Percentiles rank a stretch among this genome's conserved stretches.
Evolutionary conservation across 345 rosid genomes (phyloP).

Genomic region (Capsella bursapastoris): DNA sequence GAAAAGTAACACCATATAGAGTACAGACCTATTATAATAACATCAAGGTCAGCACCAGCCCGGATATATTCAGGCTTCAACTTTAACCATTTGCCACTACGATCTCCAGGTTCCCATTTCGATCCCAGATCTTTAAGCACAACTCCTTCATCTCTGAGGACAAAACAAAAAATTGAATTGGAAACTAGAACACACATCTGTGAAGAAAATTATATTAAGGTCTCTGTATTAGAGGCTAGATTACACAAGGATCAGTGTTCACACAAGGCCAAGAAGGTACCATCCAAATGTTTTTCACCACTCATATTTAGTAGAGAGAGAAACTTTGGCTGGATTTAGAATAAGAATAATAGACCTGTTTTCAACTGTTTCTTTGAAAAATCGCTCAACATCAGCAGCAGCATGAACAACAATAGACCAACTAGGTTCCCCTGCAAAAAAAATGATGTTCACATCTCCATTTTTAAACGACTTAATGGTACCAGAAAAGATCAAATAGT

Average conservation of each 20-base stretch:
- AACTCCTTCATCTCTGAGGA: slow-evolving; percentile 85
- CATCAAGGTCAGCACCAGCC: slow-evolving; percentile 95
- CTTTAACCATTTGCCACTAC: slow-evolving; percentile 98
- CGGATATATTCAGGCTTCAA: slow-evolving; percentile 89
- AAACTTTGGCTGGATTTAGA: slow-evolving; percentile 2
- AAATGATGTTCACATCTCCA: slow-evolving; percentile 7
- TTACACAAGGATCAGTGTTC: slow-evolving; percentile 13
- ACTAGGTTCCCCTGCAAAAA: slow-evolving; percentile 78
- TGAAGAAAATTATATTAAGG: slow-evolving; percentile 1
- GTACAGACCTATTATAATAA: slow-evolving; percentile 76
- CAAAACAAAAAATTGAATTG: slow-evolving; percentile 14
- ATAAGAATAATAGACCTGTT: slow-evolving; percentile 65
- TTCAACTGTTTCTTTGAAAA: slow-evolving; percentile 86
- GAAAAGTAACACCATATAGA: slow-evolving; percentile 18
- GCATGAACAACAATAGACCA: slow-evolving; percentile 67
- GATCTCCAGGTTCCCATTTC: slow-evolving; percentile 97
- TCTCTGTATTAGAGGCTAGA: slow-evolving; percentile 8
- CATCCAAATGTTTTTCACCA: neutral
- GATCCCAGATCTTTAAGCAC: slow-evolving; percentile 87
- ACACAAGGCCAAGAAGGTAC: slow-evolving; percentile 18
- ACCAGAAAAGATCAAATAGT: neutral
- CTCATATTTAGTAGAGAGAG: neutral
- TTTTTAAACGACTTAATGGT: neutral
- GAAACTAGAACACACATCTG: slow-evolving; percentile 2
- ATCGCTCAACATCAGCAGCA: slow-evolving; percentile 73